phyloP scores from a whole-genome alignment of 2,329 filamentous ascomycete genomes.

The Herpotrichia juniperi region DNA sequence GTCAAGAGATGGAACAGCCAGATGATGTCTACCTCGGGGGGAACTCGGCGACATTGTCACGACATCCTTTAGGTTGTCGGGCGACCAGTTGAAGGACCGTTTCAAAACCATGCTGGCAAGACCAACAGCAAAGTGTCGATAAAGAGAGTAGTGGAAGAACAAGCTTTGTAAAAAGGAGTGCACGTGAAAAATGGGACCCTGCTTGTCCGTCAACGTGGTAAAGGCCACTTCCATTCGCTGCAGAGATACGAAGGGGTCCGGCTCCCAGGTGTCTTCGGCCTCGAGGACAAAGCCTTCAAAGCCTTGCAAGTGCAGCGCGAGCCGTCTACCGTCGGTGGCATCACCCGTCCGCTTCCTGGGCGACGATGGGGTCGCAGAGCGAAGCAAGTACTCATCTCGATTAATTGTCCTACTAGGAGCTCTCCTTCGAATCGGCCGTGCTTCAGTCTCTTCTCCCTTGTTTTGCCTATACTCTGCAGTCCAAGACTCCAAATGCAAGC shows the following conservation, averaged over 20 bases:
- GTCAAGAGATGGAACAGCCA: conserved; percentile 40
- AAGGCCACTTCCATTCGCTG: conserved; percentile 88
- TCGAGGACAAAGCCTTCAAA: conserved; percentile 93
- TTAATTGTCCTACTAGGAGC: conserved; percentile 68
- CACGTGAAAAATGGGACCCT: conserved; percentile 86
- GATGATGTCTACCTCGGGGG: conserved; percentile 26
- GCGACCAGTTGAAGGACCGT: conserved; percentile 46
- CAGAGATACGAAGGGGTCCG: conserved; percentile 83
- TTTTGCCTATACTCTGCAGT: conserved; percentile 88
- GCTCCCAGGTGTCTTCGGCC: conserved; percentile 80
- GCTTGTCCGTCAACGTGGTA: conserved; percentile 81
- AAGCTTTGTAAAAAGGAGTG: conserved; percentile 81
- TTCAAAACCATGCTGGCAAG: conserved; percentile 77
- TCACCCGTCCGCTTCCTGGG: conserved; percentile 57
- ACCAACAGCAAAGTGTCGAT: conserved; percentile 87
- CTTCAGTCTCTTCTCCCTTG: conserved; percentile 68
- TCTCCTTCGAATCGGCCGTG: conserved; percentile 68
- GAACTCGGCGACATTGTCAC: conserved; percentile 12
- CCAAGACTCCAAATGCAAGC: conserved; percentile 86
- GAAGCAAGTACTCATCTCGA: conserved; percentile 68
- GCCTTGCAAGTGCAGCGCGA: conserved; percentile 80
- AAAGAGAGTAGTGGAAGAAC: conserved; percentile 87
- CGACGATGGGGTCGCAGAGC: conserved; percentile 56
- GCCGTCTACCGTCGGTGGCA: conserved; percentile 75
- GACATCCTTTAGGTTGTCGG: conserved; percentile 16